Conservation (phyloP, 106 monocot genomes). For the Gastrodia elata region DNA sequence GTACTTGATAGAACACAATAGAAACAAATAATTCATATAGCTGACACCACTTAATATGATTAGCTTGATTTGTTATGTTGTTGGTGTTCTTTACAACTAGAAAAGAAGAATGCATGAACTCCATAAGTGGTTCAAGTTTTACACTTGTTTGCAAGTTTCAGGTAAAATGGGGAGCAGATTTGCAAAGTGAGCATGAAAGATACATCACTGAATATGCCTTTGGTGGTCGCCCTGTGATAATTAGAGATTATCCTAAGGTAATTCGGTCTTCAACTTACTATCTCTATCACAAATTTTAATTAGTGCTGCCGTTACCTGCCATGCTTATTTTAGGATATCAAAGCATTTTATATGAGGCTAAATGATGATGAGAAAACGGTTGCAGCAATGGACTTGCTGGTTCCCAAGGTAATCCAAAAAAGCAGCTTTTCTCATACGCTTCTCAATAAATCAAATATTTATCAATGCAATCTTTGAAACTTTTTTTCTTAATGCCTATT, state of each 20-base stretch:
- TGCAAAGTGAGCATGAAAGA: slow-evolving; percentile 99
- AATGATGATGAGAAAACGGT: slow-evolving; percentile 97
- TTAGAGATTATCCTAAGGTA: slow-evolving; percentile 94
- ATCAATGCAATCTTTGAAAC: too few species aligned
- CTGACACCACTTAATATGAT: too few species aligned
- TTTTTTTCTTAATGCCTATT: neutral
- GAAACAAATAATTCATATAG: too few species aligned
- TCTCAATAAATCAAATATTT: neutral
- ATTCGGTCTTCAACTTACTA: neutral
- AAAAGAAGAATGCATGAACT: neutral
- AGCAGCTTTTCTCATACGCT: neutral
- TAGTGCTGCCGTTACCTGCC: neutral
- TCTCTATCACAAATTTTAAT: neutral
- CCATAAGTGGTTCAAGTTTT: slow-evolving; percentile 3
- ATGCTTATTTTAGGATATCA: slow-evolving; percentile 60
- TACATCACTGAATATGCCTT: slow-evolving; percentile 88
- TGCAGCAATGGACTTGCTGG: slow-evolving; percentile 95
- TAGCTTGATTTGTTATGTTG: too few species aligned
- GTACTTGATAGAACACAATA: too few species aligned
- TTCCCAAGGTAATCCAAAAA: slow-evolving; percentile 49
- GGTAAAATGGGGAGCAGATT: slow-evolving; percentile 94
- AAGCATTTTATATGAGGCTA: slow-evolving; percentile 95
- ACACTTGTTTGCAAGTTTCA: slow-evolving; percentile 19
- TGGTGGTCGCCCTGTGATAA: slow-evolving; percentile 82
- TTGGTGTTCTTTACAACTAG: neutral